Evolutionary conservation across 352 stramenopile species (phyloP).

Genomic region (Phytopythium sindhum): DNA sequence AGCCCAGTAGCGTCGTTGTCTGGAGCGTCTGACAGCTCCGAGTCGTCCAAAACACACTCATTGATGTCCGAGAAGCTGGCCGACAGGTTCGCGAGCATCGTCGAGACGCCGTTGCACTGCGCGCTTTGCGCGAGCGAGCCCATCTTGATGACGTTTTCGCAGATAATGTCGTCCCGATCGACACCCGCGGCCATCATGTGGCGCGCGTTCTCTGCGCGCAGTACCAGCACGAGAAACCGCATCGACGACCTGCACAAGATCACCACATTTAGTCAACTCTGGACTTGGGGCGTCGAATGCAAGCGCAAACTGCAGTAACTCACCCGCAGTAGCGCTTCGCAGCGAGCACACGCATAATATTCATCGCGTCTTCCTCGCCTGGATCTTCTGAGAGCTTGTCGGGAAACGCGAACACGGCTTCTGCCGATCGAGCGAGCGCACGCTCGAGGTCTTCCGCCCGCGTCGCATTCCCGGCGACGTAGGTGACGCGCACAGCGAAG

Average conservation of each 20-base stretch:
- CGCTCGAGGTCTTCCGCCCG: slow-evolving; percentile 72
- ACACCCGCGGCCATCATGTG: slow-evolving; percentile 80
- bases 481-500: slow-evolving; percentile 77
- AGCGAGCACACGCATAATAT: slow-evolving; percentile 81
- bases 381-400: slow-evolving; percentile 76
- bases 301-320: slow-evolving; percentile 4
- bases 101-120: slow-evolving; percentile 73
- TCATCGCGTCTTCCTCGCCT: slow-evolving; percentile 72
- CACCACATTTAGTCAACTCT: neutral
- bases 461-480: slow-evolving; percentile 72
- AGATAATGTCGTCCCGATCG: slow-evolving; percentile 79
- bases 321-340: slow-evolving; percentile 73
- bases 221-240: slow-evolving; percentile 72
- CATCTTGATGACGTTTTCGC: slow-evolving; percentile 88
- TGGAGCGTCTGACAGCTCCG: neutral
- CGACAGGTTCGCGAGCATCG: slow-evolving; percentile 83
- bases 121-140: slow-evolving; percentile 76
- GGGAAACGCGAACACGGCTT: slow-evolving; percentile 82
- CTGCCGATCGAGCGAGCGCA: slow-evolving; percentile 43
- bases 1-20: neutral
- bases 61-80: slow-evolving; percentile 53
- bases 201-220: slow-evolving; percentile 68
- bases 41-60: slow-evolving; percentile 7
- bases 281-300: too few species aligned
- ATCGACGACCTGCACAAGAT: slow-evolving; percentile 31